phyloP scores from a whole-genome alignment of 2,329 filamentous ascomycete genomes.

The Beauveria sp. region DNA sequence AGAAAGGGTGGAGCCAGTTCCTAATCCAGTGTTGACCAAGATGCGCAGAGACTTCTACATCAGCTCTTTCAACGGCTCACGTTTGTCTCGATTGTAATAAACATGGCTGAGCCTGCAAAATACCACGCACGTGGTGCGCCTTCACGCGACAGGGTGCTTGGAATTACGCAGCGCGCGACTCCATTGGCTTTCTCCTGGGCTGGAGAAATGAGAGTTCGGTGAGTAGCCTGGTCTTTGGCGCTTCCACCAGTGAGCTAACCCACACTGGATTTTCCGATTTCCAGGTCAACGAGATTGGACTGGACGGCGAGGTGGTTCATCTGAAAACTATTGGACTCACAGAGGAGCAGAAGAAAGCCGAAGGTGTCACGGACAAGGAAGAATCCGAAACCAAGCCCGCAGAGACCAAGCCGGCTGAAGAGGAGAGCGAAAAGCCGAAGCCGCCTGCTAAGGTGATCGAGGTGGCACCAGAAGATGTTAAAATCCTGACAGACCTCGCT shows the following conservation, averaged over 20 bases:
- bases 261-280: conserved; percentile 73
- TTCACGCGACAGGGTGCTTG: conserved; percentile 28
- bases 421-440: conserved; percentile 13
- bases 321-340: conserved; percentile 42
- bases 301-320: conserved; percentile 69
- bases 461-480: conserved; percentile 25
- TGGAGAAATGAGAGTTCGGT: conserved; percentile 33
- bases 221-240: conserved; percentile 5
- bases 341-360: conserved; percentile 13
- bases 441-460: conserved; percentile 18
- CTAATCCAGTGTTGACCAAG: background rate
- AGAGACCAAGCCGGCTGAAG: conserved; percentile 15
- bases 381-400: conserved; percentile 12
- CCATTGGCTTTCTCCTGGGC: conserved; percentile 30
- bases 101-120: conserved; percentile 25
- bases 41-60: conserved; percentile 6
- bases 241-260: conserved; percentile 12
- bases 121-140: conserved; percentile 24
- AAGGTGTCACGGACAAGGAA: conserved; percentile 15
- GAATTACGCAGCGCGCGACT: conserved; percentile 33
- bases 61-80: background rate
- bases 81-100: background rate
- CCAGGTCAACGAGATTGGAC: conserved; percentile 79
- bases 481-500: conserved; percentile 31
- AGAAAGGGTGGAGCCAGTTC: conserved; percentile 14